Percentiles rank a stretch among this genome's conserved stretches.
These are phyloP conservation scores for Scutellospora calospora DNA, from an alignment of 371 early-diverging fungal species.

Conservation along the genomic window DNA sequence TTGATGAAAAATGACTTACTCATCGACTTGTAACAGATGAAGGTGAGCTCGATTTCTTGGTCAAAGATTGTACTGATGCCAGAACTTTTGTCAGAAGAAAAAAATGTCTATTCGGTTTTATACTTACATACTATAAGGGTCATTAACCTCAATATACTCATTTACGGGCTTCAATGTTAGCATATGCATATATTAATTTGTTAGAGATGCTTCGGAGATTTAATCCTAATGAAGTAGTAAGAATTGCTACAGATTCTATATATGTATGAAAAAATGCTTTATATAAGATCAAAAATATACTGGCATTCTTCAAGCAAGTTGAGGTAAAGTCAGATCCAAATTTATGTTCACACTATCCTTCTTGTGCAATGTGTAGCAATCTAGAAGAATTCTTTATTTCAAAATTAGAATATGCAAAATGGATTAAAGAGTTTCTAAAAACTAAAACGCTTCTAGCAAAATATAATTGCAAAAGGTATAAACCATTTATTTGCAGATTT, in stretches of 20 bases:
- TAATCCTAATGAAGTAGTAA: slow-evolving; percentile 11
- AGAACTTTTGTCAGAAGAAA: slow-evolving; percentile 6
- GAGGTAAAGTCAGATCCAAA: not conserved
- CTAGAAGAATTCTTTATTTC: not conserved
- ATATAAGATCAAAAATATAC: slow-evolving; percentile 24
- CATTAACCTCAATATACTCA: not conserved
- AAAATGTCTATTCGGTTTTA: not conserved
- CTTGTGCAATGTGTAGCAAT: slow-evolving; percentile 5
- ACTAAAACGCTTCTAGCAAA: not conserved
- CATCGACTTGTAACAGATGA: slow-evolving; percentile 33
- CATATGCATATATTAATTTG: slow-evolving; percentile 21
- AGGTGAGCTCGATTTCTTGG: slow-evolving; percentile 15
- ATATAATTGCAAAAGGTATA: not conserved
- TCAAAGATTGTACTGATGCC: slow-evolving; percentile 9
- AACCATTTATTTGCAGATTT: not conserved
- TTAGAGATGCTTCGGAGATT: slow-evolving; percentile 21
- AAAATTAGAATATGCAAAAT: not conserved
- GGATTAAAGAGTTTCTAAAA: not conserved
- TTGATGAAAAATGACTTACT: slow-evolving; percentile 23
- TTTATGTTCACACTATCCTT: not conserved
- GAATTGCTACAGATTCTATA: slow-evolving; percentile 20
- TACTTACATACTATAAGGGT: not conserved
- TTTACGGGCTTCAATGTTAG: slow-evolving; percentile 21
- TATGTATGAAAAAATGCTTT: not conserved
- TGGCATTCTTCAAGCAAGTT: slow-evolving; percentile 11